Base-by-base conservation (phyloP, 495 filamentous ascomycete genomes). In the Rhizodiscina lignyota region DNA sequence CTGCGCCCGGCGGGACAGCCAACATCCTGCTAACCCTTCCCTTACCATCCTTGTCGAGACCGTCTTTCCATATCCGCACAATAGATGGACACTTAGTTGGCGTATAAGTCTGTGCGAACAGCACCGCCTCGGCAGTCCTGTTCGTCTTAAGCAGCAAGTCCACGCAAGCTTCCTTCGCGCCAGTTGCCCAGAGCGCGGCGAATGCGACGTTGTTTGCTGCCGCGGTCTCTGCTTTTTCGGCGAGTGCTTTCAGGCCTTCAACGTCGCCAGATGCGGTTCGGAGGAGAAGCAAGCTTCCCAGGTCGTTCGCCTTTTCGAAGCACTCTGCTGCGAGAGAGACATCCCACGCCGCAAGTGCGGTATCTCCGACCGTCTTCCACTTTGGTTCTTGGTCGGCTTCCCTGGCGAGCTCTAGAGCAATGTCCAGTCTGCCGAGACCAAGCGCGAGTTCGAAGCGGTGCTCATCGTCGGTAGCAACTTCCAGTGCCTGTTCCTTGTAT, bases 381-480 rank as follows among this genome's bases (percentile, higher is more conserved):
- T 91, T 89, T 59, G 94, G 91, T 53, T 97, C 89, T 4, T 74
- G 78, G 36, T 93, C 79, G 1, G 83, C 75, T 51, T 80, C 63
- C 24, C 73, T 66, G 1, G 86, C 85, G n/a, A 96, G 74, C 23
- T 81, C 71, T 0, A 89, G 68, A 12, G 87, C 89, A 42, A 83
- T 79, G 18, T 80, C 68, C 20, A 94, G 74, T 38, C 87, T 75
- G 44, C 75, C 80, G 8, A 97, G 72, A 2, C 73, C 64, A 23
- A 97, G 67, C 1, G 91, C 81, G 5, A 99, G 66, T 32, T 99
- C 89, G 52, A 99, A 96, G 44, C 87, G 84, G 58, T 99, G 89
- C 55, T 99, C 89, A 1, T 78, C 69, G 51, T 99, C 89, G 0
- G 89, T 92, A 21, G 91, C 83, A n/a, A 96, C 83, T 35, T 94